Conservation (phyloP, 2,329 filamentous ascomycete genomes). For the Aspergillus aculeatinus region DNA sequence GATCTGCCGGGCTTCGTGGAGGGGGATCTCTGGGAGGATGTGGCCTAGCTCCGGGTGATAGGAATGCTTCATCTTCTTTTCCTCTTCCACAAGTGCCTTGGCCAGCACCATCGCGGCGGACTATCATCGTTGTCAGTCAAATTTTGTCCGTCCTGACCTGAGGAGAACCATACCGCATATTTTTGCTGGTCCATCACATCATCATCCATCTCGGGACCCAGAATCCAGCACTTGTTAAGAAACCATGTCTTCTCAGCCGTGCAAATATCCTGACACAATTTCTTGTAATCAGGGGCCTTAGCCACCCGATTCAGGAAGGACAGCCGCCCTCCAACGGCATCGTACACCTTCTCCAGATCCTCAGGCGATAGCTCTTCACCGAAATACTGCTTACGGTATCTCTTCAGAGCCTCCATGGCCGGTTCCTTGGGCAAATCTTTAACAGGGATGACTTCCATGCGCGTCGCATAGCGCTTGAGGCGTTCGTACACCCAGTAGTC, state of each 20-base stretch:
- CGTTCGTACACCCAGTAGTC: slow-evolving; percentile 99
- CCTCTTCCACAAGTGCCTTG: slow-evolving; percentile 81
- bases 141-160: background rate
- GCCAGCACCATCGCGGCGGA: slow-evolving; percentile 93
- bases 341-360: slow-evolving; percentile 74
- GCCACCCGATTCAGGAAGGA: slow-evolving; percentile 88
- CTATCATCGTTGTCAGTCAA: slow-evolving; percentile 41
- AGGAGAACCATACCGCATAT: slow-evolving; percentile 68
- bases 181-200: slow-evolving; percentile 99
- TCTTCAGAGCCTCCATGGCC: slow-evolving; percentile 72
- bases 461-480: slow-evolving; percentile 84
- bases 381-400: slow-evolving; percentile 79
- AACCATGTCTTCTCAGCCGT: slow-evolving; percentile 75
- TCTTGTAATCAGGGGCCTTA: slow-evolving; percentile 77
- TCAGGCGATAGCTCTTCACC: slow-evolving; percentile 54
- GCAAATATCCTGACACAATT: slow-evolving; percentile 71
- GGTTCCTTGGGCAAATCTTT: slow-evolving; percentile 76
- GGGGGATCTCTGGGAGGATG: slow-evolving; percentile 73
- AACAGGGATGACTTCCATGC: slow-evolving; percentile 91
- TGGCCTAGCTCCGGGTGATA: slow-evolving; percentile 70
- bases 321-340: slow-evolving; percentile 80
- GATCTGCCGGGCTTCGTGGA: slow-evolving; percentile 82
- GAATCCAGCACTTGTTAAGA: slow-evolving; percentile 74
- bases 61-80: slow-evolving; percentile 59
- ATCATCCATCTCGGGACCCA: slow-evolving; percentile 80